These are phyloP conservation scores for Neurospora sublineolata DNA, from an alignment of 495 filamentous ascomycete species.

Conservation along the genomic window DNA sequence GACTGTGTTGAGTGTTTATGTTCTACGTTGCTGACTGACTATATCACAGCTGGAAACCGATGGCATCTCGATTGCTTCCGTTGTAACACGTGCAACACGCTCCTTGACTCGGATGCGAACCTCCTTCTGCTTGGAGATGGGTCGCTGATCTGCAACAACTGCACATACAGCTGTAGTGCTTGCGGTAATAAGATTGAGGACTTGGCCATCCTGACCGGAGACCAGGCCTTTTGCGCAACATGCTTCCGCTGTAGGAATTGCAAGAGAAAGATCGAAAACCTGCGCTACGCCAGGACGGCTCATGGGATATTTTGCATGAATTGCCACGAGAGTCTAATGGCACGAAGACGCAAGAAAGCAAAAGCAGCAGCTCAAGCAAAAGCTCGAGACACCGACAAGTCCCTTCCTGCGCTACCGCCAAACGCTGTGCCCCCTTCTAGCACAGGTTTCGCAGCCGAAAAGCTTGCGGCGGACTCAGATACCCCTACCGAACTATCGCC, in stretches of 20 bases:
- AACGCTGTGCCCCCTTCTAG: slow-evolving; percentile 44
- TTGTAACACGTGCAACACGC: slow-evolving; percentile 89
- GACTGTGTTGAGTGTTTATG: background rate
- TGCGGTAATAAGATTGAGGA: slow-evolving; percentile 98
- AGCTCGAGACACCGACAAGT: slow-evolving; percentile 69
- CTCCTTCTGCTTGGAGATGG: slow-evolving; percentile 94
- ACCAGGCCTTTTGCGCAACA: slow-evolving; percentile 96
- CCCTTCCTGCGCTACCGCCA: slow-evolving; percentile 81
- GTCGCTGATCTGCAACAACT: slow-evolving; percentile 97
- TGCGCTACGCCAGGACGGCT: slow-evolving; percentile 93
- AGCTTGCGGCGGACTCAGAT: slow-evolving; percentile 68
- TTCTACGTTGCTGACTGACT: background rate
- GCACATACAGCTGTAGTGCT: slow-evolving; percentile 97
- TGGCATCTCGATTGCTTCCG: slow-evolving; percentile 99
- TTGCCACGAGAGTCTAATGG: slow-evolving; percentile 98
- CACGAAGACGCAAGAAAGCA: slow-evolving; percentile 79
- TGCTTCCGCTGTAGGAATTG: slow-evolving; percentile 98
- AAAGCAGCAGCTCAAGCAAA: slow-evolving; percentile 52
- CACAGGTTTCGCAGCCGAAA: slow-evolving; percentile 47
- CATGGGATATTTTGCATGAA: slow-evolving; percentile 99
- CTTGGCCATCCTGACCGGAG: slow-evolving; percentile 91
- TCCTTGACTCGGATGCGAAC: slow-evolving; percentile 97
- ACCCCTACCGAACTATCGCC: slow-evolving; percentile 63
- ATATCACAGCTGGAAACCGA: slow-evolving; percentile 74
- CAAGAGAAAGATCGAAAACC: slow-evolving; percentile 95